Evolutionary conservation across 1,284 basidiomycete species (phyloP), one percentile per base, ranked within the genome.

Genomic region (Leccinum solheimii): DNA sequence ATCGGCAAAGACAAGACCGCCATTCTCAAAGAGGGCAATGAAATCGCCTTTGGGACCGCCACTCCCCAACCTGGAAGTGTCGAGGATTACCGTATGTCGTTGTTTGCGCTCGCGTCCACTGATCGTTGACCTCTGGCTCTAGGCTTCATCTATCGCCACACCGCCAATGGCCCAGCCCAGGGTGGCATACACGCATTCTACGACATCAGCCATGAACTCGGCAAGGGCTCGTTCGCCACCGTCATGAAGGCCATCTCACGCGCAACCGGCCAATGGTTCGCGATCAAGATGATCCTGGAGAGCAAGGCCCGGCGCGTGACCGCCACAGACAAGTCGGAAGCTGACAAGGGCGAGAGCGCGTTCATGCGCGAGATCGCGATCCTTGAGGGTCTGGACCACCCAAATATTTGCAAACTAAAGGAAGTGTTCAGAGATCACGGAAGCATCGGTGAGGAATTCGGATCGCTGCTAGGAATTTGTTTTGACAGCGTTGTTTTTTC

Each of bases 321-420:
- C 11, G 67, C 61, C 13, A 70, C 75, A 65, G 59, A 70, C 1
- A 70, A 59, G 59, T 64, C 67, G 14, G 64, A 66, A 5, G 58
- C 23, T 3, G 69, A 58, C 3, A 69, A 68, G 73, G 61, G 76
- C 3, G 67, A 68, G 53, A 65, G 26, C 30, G 66, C 82, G 55
- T 83, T 94, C 63, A 81, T 82, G 64, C 81, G 94, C 21, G 95
- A 97, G 75, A 91, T 96, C 58, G 81, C 80, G 26, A 95, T 97
- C 65, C 84, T 95, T 71, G 83, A 89, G 68, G 77, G 77, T 14
- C 78, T 97, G 45, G 78, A 87, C 59, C 94, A 97, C 69, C 85
- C 83, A 5, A 92, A 95, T 69, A 92, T 97, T 53, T 94, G 92
- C 67, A 81, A 85, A 59, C 81, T 95, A 32, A 86, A 91, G 63